Evolutionary conservation across 1,284 basidiomycete genomes (phyloP).

Genomic region (Caloboletus firmus): DNA sequence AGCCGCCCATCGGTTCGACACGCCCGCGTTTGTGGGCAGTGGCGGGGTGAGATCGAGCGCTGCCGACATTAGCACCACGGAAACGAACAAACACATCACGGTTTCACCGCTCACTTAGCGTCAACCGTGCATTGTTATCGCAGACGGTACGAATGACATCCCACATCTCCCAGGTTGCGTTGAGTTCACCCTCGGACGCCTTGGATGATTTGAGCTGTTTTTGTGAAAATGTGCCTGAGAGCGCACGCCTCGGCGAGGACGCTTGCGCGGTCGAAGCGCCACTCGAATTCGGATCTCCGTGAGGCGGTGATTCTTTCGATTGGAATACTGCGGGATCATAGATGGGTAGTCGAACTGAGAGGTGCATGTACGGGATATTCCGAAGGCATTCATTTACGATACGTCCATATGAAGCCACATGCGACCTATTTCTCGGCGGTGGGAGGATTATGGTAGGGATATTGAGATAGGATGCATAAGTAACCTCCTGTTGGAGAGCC

Average conservation of each 20-base stretch:
- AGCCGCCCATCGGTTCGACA: constrained; percentile 84
- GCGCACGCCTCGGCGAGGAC: constrained; percentile 39
- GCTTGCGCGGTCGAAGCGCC: constrained; percentile 25
- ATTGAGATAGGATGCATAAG: constrained; percentile 91
- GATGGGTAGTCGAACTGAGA: constrained; percentile 83
- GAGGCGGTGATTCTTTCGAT: constrained; percentile 32
- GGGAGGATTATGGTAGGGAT: constrained; percentile 86
- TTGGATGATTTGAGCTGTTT: constrained; percentile 28
- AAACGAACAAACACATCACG: constrained; percentile 4
- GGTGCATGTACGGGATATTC: constrained; percentile 66
- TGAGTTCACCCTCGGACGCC: constrained; percentile 60
- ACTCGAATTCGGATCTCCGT: constrained; percentile 23
- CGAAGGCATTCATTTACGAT: constrained; percentile 79
- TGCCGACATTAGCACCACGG: constrained; percentile 34
- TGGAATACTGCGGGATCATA: constrained; percentile 70
- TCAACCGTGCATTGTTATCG: constrained; percentile 80
- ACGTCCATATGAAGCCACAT: constrained; percentile 90
- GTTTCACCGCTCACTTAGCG: constrained; percentile 74
- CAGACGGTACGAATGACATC: constrained; percentile 89
- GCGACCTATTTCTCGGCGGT: constrained; percentile 82
- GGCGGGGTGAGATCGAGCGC: constrained; percentile 90
- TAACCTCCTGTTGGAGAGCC: constrained; percentile 92
- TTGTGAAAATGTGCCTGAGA: constrained; percentile 24
- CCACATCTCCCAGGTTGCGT: constrained; percentile 98
- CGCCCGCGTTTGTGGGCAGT: constrained; percentile 68